Evolutionary conservation across 352 stramenopile species (phyloP).

Genomic region (Blastocystis sp.): DNA sequence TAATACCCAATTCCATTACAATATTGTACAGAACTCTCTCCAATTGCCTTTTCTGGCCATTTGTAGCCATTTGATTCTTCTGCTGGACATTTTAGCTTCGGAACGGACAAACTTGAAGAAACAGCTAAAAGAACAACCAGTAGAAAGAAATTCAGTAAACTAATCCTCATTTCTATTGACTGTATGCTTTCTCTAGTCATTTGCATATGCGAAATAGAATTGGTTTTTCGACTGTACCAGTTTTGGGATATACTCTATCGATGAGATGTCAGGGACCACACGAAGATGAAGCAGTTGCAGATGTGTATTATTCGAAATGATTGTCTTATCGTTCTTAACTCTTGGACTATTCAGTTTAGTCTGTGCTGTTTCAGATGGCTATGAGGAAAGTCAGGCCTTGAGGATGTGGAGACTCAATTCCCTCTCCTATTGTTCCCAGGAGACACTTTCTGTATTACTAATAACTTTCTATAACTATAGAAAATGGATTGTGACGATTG

Average conservation of each 20-base stretch:
- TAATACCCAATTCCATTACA: constrained; percentile 52
- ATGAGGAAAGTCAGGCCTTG: background rate
- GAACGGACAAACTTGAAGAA: background rate
- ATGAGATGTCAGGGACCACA: background rate
- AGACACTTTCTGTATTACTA: background rate
- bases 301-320: background rate
- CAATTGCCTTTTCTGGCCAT: constrained; percentile 7
- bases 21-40: constrained; percentile 26
- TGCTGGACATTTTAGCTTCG: background rate
- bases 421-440: background rate
- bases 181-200: background rate
- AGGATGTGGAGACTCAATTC: constrained; percentile 20
- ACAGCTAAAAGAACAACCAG: background rate
- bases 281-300: background rate
- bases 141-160: background rate
- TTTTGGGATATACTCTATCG: background rate
- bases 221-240: background rate
- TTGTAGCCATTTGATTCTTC: background rate
- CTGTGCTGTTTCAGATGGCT: background rate
- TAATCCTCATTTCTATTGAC: background rate
- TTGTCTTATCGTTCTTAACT: background rate
- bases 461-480: background rate
- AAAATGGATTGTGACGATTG: constrained; percentile 9
- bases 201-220: background rate
- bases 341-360: background rate